These are phyloP conservation scores for Neospermospora avenae DNA, from an alignment of 2,329 filamentous ascomycete species.

Conservation along the genomic window DNA sequence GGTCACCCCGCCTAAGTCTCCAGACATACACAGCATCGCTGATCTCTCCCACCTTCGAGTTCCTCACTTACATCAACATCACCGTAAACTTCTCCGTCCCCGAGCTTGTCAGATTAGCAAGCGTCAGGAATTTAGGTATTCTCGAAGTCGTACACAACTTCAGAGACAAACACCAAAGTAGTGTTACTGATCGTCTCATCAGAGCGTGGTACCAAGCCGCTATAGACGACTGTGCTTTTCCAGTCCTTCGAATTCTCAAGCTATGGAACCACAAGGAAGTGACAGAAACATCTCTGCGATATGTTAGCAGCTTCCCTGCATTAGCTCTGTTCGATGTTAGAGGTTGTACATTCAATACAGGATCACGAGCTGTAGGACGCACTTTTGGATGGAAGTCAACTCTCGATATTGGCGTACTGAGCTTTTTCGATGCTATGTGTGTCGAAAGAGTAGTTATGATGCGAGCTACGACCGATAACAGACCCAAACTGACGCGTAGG, in stretches of 20 bases:
- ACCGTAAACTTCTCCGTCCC: conserved; percentile 25
- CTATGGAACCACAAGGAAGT: conserved; percentile 32
- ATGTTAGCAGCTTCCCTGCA: conserved; percentile 32
- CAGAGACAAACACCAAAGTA: neutral
- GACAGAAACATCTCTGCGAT: conserved; percentile 30
- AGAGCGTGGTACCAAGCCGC: conserved; percentile 33
- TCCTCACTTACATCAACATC: conserved; percentile 34
- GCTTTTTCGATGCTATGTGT: conserved; percentile 26
- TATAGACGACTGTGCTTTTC: conserved; percentile 28
- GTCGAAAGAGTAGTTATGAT: conserved; percentile 19
- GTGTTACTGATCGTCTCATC: conserved; percentile 32
- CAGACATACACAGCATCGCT: conserved; percentile 28
- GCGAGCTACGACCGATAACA: conserved; percentile 9
- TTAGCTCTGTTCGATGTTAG: conserved; percentile 33
- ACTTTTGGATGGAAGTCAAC: conserved; percentile 27
- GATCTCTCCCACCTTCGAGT: conserved; percentile 31
- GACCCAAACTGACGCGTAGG: conserved; percentile 7
- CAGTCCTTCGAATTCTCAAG: conserved; percentile 33
- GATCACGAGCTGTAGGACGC: conserved; percentile 10
- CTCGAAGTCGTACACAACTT: conserved; percentile 31
- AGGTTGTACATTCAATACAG: conserved; percentile 24
- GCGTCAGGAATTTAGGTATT: conserved; percentile 31
- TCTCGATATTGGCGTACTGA: conserved; percentile 16
- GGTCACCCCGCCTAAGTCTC: conserved; percentile 24
- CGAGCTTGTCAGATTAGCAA: conserved; percentile 33